A percentile compares a stretch with the other conserved stretches of the same genome.
These are phyloP conservation scores for Tulasnella sp. DNA, from an alignment of 768 basidiomycete genomes.

Conservation along the genomic window DNA sequence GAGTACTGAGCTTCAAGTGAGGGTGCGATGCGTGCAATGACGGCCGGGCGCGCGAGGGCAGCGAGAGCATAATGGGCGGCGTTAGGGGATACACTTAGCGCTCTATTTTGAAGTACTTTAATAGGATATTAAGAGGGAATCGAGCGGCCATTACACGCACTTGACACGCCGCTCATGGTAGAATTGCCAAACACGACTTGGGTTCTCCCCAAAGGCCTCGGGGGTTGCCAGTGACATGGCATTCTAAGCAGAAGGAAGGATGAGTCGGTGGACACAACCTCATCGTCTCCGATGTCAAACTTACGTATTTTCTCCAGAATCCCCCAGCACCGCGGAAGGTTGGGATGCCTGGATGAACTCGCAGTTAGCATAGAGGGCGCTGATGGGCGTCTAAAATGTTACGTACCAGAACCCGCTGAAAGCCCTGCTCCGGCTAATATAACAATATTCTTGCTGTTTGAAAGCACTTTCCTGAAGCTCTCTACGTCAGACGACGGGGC, in stretches of 20 bases:
- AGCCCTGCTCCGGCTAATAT: constrained; percentile 48
- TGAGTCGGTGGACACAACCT: constrained; percentile 27
- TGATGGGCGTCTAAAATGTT: not conserved
- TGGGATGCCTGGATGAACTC: constrained; percentile 27
- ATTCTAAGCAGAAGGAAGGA: constrained; percentile 42
- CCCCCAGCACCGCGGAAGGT: constrained; percentile 37
- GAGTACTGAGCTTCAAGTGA: constrained; percentile 32
- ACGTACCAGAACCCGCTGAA: constrained; percentile 51
- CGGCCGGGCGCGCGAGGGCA: constrained; percentile 32
- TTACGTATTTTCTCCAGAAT: constrained; percentile 1
- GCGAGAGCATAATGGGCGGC: constrained; percentile 46
- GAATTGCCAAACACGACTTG: constrained; percentile 50
- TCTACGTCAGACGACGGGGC: constrained; percentile 1
- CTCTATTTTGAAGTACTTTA: constrained; percentile 28
- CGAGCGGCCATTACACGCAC: constrained; percentile 9
- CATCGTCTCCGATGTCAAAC: not conserved
- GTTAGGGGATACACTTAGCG: constrained; percentile 40
- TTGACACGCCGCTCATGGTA: constrained; percentile 50
- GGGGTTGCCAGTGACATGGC: constrained; percentile 45
- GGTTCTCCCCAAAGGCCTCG: constrained; percentile 39
- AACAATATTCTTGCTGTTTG: constrained; percentile 29
- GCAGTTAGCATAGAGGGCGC: constrained; percentile 14
- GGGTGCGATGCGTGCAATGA: constrained; percentile 2
- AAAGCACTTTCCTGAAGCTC: not conserved
- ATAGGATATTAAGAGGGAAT: not conserved